phyloP scores from a whole-genome alignment of 495 filamentous ascomycete species.

The Neurospora sp. region DNA sequence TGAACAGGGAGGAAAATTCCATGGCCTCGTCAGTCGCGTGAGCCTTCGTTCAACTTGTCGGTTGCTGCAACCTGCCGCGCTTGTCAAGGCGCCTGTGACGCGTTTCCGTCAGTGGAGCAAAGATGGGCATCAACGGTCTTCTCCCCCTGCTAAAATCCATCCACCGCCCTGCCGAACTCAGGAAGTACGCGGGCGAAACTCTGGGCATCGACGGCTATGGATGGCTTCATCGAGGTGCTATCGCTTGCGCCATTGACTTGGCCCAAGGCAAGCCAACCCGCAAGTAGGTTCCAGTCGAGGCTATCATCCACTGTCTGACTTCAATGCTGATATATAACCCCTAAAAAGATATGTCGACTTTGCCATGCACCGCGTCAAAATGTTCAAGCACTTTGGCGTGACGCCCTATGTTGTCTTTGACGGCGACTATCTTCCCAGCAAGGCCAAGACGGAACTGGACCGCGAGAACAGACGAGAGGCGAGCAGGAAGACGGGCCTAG shows the following conservation, averaged over 20 bases:
- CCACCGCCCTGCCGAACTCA: conserved; percentile 76
- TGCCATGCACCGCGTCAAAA: conserved; percentile 77
- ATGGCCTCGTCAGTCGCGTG: background rate
- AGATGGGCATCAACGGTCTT: conserved; percentile 42
- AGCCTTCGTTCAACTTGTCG: background rate
- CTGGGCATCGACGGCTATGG: conserved; percentile 94
- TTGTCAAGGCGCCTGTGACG: background rate
- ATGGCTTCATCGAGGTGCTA: conserved; percentile 92
- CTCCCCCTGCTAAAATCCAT: conserved; percentile 92
- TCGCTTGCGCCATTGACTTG: conserved; percentile 84
- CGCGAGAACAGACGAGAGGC: conserved; percentile 61
- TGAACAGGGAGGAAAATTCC: background rate
- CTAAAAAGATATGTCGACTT: conserved; percentile 73
- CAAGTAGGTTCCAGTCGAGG: conserved; percentile 46
- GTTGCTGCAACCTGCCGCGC: background rate
- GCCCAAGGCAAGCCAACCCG: conserved; percentile 78
- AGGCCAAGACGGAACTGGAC: conserved; percentile 77
- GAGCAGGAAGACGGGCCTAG: conserved; percentile 61
- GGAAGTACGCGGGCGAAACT: conserved; percentile 78
- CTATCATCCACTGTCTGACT: background rate
- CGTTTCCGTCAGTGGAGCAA: conserved; percentile 19
- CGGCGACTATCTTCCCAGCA: conserved; percentile 90
- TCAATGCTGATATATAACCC: conserved; percentile 7
- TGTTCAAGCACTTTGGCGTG: conserved; percentile 88
- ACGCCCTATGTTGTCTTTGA: conserved; percentile 92